A percentile compares a stretch with the other conserved stretches of the same genome.
These are phyloP conservation scores for Elasticomyces elasticus DNA, from an alignment of 495 filamentous ascomycete species.

Conservation along the genomic window DNA sequence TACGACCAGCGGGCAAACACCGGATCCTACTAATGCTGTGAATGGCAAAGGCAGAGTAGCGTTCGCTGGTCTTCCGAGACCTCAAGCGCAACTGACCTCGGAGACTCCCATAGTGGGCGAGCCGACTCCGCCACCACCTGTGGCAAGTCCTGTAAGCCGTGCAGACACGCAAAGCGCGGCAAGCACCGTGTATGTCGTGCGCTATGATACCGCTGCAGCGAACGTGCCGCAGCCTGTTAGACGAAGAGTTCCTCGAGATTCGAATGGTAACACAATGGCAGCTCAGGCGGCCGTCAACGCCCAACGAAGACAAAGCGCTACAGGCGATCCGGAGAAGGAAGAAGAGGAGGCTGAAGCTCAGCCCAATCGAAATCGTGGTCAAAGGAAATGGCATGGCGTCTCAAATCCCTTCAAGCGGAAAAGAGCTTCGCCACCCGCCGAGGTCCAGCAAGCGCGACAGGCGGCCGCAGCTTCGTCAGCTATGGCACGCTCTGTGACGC, in stretches of 20 bases:
- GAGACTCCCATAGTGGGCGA: slow-evolving; percentile 26
- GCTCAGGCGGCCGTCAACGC: background rate
- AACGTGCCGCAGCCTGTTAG: slow-evolving; percentile 12
- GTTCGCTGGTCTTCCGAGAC: slow-evolving; percentile 15
- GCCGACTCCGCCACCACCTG: slow-evolving; percentile 53
- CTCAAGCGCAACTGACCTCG: background rate
- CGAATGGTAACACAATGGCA: slow-evolving; percentile 6
- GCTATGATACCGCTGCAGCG: slow-evolving; percentile 67
- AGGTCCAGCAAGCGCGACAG: slow-evolving; percentile 39
- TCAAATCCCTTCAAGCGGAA: slow-evolving; percentile 46
- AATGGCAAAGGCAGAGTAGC: slow-evolving; percentile 1
- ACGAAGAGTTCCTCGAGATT: slow-evolving; percentile 6
- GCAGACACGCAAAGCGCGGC: slow-evolving; percentile 67
- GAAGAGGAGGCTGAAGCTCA: slow-evolving; percentile 2
- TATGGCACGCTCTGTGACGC: slow-evolving; percentile 12
- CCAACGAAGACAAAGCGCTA: background rate
- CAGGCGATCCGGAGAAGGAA: slow-evolving; percentile 13
- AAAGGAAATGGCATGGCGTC: slow-evolving; percentile 37
- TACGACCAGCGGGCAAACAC: background rate
- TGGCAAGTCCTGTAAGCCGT: slow-evolving; percentile 61
- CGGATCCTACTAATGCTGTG: background rate
- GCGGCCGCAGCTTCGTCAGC: background rate
- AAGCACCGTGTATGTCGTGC: slow-evolving; percentile 77
- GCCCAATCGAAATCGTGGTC: slow-evolving; percentile 3
- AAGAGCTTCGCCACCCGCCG: slow-evolving; percentile 44